A percentile compares a stretch with the other conserved stretches of the same genome.
Conservation (phyloP, 306 rosid genomes). For the Lagenaria siceraria region DNA sequence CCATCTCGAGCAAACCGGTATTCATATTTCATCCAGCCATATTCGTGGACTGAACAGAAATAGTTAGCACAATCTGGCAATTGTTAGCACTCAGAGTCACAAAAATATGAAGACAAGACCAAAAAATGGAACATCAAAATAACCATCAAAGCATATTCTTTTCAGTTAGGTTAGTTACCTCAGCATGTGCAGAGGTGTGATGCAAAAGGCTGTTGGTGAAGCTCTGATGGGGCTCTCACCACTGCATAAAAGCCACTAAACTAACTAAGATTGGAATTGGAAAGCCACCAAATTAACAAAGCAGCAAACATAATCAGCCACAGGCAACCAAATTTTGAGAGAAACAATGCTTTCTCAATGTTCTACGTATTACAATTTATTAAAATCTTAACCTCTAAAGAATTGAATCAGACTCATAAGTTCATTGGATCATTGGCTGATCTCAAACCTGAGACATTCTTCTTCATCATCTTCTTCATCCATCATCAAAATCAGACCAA, state of each 20-base stretch:
- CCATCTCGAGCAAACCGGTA: neutral
- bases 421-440: neutral
- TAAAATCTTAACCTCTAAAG: neutral
- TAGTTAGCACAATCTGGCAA: neutral
- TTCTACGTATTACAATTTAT: neutral
- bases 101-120: neutral
- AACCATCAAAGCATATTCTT: neutral
- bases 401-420: conserved; percentile 3
- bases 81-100: neutral
- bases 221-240: conserved; percentile 9
- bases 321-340: neutral
- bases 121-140: conserved; percentile 4
- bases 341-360: neutral
- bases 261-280: conserved; percentile 4
- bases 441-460: conserved; percentile 11
- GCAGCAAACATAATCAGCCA: neutral
- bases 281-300: neutral
- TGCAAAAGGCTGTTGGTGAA: conserved; percentile 4
- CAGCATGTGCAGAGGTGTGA: conserved; percentile 13
- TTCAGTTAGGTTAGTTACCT: conserved; percentile 10
- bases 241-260: conserved; percentile 11
- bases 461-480: neutral
- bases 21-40: neutral
- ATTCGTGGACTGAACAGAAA: neutral
- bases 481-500: neutral